Base-by-base conservation (phyloP, 169 alveolate genomes). In the Plasmodium cynomolgi region DNA sequence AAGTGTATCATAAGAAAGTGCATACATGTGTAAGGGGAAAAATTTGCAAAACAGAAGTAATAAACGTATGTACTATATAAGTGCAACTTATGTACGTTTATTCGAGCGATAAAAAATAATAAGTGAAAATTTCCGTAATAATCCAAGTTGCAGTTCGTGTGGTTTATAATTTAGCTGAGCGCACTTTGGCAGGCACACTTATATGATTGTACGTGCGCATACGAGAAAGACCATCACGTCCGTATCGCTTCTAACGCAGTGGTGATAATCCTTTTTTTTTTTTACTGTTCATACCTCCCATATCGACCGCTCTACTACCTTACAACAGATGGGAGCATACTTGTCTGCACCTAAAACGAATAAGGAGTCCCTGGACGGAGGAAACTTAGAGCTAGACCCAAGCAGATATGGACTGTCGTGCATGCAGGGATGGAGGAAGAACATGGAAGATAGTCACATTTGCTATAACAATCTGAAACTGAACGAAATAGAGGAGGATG, bases 381-480 rank as follows among this genome's bases (percentile, higher is more conserved):
- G 98, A 20, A 97, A 97, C 91, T 94, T 96, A 74, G 95, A 92
- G 47, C 58, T 95, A 29, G 95, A 96, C 62, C 95, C 97, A 56
- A 96, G 97, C 50, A 92, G 97, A 41, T 98, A 88, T 92, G 99
- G 98, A 20, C 96, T 97, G 44, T 96, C 98, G 58, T 96, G 97
- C 50, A 97, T 99, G 99, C 98, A 98, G 93, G 99, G 99, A 75
- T 99, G 99, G 99, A 93, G 99, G 81, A 97, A 97, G 47, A 96
- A 98, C 29, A 98, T 98, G 99, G 99, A 99, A 95, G 99, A 99
- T 92, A 98, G 99, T 34, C 99, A 98, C 72, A 94, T 99, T 34
- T 83, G 95, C 71, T 83, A 83, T 74, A 91, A 74, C 82, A 91
- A 91, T 74, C 56, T 91, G 62, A 91, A 91, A 73, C 20, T 50